Evolutionary conservation across 23 red algal genomes (phyloP), one percentile per base, ranked within the genome.

Genomic region (Gracilaria vermiculophylla): DNA sequence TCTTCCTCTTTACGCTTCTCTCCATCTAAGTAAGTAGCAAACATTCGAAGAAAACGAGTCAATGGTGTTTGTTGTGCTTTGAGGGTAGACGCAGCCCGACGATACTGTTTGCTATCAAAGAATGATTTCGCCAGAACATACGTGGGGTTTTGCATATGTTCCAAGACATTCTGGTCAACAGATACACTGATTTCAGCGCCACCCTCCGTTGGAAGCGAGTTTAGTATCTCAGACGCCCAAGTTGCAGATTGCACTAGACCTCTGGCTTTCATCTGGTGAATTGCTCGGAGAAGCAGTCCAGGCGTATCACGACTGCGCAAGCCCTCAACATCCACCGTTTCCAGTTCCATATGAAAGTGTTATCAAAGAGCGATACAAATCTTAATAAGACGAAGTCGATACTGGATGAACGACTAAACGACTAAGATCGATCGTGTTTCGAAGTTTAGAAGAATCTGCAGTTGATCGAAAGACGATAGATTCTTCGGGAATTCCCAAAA

Each of bases 1-100:
- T 83, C 87, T 54, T 98, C 92, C 66, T 93, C 88, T 69, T 89
- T 86, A 33, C 89, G 88, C 53, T 93, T 92, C 51, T 99, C 97
- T 33, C 92, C 92, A 52, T 69, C 65, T 17, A 99, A 71, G 70
- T 87, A 99, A 12, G 69, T 82, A 5, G 97, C 69, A 62, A 95
- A 99, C 40, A 74, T 78, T 1, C 92, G 62, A 23, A 99, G 81
- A 73, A 99, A 99, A 21, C 88, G 80, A 70, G 70, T 49, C 1
- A 53, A 67, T 20, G 74, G 75, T 15, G 85, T 60, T 31, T 80
- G 43, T 37, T 49, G 20, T 25, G 53, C 41, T 21, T 78, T 55
- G 41, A 98, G 82, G 6, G 71, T 45, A 6, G 43, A 58, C 11
- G 91, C 95, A 67, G 57, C 78, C 35, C 95, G 84, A 36, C 86